Conservation (phyloP, 129 eudicot species). For the Glebionis coronaria region DNA sequence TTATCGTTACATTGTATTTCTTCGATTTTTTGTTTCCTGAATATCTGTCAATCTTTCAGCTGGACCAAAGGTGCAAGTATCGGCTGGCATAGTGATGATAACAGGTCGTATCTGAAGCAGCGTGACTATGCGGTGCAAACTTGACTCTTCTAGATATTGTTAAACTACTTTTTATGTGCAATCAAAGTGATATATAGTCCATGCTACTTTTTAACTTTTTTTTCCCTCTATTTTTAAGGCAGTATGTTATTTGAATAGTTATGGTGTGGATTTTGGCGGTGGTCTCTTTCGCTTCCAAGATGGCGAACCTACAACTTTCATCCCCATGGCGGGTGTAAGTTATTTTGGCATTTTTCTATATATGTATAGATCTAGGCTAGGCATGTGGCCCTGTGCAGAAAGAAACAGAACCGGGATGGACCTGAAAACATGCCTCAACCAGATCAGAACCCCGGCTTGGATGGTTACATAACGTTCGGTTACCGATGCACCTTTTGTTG, state of each 20-base stretch:
- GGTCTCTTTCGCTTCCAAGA: conserved; percentile 94
- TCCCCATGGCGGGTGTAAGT: conserved; percentile 92
- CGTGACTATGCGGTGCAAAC: conserved; percentile 79
- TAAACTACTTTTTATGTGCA: too few species aligned
- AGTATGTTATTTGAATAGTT: too few species aligned
- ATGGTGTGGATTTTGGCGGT: conserved; percentile 71
- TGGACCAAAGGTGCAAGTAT: conserved; percentile 98
- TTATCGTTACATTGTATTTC: too few species aligned
- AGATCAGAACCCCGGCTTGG: too few species aligned
- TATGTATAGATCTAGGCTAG: too few species aligned
- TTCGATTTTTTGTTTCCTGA: not conserved
- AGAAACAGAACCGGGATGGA: too few species aligned
- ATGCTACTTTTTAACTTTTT: not conserved
- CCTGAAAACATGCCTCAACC: too few species aligned
- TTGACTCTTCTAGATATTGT: not conserved
- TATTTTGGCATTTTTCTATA: not conserved
- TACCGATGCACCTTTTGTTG: too few species aligned
- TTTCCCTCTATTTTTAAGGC: conserved; percentile 50
- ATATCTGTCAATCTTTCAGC: conserved; percentile 33
- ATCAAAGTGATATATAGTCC: not conserved
- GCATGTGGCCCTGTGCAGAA: too few species aligned
- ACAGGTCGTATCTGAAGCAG: conserved; percentile 88
- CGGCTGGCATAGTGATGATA: conserved; percentile 98
- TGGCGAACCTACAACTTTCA: conserved; percentile 64
- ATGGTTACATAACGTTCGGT: too few species aligned